Evolutionary conservation across 768 basidiomycete genomes (phyloP), one percentile per base, ranked within the genome.

Genomic region (Cytidiella melzeri): DNA sequence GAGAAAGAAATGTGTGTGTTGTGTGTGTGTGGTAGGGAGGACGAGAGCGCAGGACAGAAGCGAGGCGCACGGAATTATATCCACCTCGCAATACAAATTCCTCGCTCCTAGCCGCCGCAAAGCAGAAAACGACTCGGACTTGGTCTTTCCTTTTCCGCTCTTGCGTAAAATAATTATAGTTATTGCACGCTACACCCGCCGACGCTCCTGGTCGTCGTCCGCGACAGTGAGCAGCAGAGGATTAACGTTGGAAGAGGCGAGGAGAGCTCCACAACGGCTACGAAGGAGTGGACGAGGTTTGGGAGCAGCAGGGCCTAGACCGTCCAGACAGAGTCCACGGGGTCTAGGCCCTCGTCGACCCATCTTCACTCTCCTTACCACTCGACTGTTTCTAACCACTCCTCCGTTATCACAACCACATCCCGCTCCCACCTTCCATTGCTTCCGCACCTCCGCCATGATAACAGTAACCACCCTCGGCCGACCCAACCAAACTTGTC

Each of bases 31-130:
- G 41, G 47, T 48, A 7, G n/a, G 38, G 47, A 18, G 37, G 47
- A 48, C 34, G 34, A 36, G 34, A 36, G 40, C 19, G 40, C 19
- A 23, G 40, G n/a, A 19, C 15, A 23, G 19, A 19, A n/a, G 38
- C 18, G 24, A 37, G 3, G 9, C 30, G 30, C 30, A 41, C 37
- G 5, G 18, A 38, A 48, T 48, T 48, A 39, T 50, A 50, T 50
- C 48, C 26, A 30, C 9, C 26, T 30, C 28, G 5, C 30, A 34
- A 34, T 34, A 34, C 30, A 34, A 34, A 34, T 34, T 24, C 18
- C 11, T 24, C 40, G 23, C 40, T 9, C 40, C 18, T 19, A 18
- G 7, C 23, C 40, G 18, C 40, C 40, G 40, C 40, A 41, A 41
- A 11, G 7, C 7, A 7, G 40, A 24, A 41, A 41, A 41, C 7